These are phyloP conservation scores for Smallanthus sonchifolius DNA, from an alignment of 129 eudicot species.

Conservation along the genomic window DNA sequence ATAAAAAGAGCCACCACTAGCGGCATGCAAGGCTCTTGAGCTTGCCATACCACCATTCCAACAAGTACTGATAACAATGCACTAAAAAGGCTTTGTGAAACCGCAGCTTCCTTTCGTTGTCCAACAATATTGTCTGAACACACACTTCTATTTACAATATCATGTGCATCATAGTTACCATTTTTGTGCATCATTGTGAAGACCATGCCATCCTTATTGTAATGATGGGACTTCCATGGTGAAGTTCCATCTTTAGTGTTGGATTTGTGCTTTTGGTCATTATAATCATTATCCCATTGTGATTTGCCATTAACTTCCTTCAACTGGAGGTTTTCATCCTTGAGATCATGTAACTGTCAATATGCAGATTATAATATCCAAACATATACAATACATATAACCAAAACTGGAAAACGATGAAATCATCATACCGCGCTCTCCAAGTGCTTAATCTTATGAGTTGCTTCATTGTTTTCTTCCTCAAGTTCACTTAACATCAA, in stretches of 20 bases:
- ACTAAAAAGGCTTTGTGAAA: constrained; percentile 59
- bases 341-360: constrained; percentile 51
- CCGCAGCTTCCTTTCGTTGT: constrained; percentile 44
- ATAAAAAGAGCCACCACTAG: constrained; percentile 63
- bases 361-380: constrained; percentile 1
- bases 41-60: constrained; percentile 57
- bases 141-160: neutral
- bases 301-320: constrained; percentile 46
- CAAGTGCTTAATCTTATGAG: constrained; percentile 46
- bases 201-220: neutral
- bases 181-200: constrained; percentile 18
- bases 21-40: constrained; percentile 72
- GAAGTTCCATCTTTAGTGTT: constrained; percentile 11
- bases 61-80: constrained; percentile 54
- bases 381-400: neutral
- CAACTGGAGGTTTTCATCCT: constrained; percentile 38
- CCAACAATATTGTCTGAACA: constrained; percentile 9
- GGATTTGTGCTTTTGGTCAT: neutral
- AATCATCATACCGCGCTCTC: constrained; percentile 49
- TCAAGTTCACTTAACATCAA: constrained; percentile 62
- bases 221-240: constrained; percentile 17
- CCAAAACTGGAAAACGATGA: neutral
- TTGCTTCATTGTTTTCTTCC: constrained; percentile 69
- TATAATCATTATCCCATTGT: constrained; percentile 24
- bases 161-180: neutral